Evolutionary conservation across 129 eudicot genomes (phyloP).

Genomic region (Artemisia argyi): DNA sequence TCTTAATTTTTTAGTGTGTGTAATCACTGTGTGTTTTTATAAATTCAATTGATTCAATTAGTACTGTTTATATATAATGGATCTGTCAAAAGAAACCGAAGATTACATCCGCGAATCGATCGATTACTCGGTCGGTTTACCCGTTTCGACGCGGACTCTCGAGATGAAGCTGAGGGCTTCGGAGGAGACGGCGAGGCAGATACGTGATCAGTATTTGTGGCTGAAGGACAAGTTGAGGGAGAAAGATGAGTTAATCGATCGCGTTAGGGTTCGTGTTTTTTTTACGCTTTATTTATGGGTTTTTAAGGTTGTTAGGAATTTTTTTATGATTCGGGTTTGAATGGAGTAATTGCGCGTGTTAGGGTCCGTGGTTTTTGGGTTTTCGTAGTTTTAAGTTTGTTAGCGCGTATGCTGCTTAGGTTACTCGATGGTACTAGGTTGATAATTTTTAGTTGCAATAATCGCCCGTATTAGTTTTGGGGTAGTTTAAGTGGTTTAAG

Average conservation of each 20-base stretch:
- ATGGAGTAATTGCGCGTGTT: too few species aligned
- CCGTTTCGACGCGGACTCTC: slow-evolving; percentile 47
- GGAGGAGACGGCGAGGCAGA: slow-evolving; percentile 33
- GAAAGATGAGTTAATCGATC: slow-evolving; percentile 51
- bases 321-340: too few species aligned
- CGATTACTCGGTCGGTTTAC: slow-evolving; percentile 54
- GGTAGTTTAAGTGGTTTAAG: not conserved
- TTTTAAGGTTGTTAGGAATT: too few species aligned
- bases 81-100: slow-evolving; percentile 58
- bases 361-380: too few species aligned
- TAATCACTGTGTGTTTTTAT: too few species aligned
- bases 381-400: too few species aligned
- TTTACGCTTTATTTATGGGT: not conserved
- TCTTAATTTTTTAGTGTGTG: too few species aligned
- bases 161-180: slow-evolving; percentile 49
- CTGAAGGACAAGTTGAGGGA: slow-evolving; percentile 45
- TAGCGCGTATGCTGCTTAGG: too few species aligned
- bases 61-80: slow-evolving; percentile 54
- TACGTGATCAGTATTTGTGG: slow-evolving; percentile 46
- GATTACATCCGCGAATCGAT: slow-evolving; percentile 63
- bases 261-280: slow-evolving; percentile 58
- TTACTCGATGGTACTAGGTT: too few species aligned
- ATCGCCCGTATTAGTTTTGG: not conserved
- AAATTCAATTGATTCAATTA: too few species aligned
- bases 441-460: too few species aligned